Conservation (phyloP, 257 asterid genomes). For the Solanum habrochaites region DNA sequence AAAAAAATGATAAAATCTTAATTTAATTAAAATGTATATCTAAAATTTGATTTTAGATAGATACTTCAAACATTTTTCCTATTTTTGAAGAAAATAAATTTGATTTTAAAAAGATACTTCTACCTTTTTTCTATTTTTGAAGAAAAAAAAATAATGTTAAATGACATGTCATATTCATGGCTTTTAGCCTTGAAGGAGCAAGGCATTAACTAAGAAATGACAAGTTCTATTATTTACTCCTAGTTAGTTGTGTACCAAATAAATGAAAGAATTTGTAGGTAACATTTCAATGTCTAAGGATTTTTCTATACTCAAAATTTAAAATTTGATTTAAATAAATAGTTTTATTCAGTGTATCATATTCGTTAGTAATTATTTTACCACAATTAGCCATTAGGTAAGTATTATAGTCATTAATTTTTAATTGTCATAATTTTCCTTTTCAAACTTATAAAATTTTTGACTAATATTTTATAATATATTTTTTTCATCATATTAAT, state of each 20-base stretch:
- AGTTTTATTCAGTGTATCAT: background rate
- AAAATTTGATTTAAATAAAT: no score
- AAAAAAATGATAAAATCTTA: no score
- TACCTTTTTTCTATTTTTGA: no score
- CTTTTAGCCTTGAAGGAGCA: background rate
- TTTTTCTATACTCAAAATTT: background rate
- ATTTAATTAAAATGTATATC: no score
- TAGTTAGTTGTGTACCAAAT: background rate
- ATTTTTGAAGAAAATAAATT: background rate
- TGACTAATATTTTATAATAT: no score
- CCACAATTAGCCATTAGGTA: background rate
- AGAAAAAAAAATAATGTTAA: background rate
- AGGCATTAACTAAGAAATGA: background rate
- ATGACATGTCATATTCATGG: background rate
- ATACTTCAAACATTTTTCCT: no score
- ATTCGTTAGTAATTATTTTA: no score
- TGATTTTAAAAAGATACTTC: no score
- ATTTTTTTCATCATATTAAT: no score
- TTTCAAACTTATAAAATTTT: no score
- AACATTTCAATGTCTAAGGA: background rate
- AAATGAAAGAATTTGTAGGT: background rate
- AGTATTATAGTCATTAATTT: accelerated
- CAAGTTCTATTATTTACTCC: background rate
- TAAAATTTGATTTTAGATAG: no score
- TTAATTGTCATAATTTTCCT: no score